Conservation (phyloP, 164 flowering plant genomes). For the Stephania cephalantha region DNA sequence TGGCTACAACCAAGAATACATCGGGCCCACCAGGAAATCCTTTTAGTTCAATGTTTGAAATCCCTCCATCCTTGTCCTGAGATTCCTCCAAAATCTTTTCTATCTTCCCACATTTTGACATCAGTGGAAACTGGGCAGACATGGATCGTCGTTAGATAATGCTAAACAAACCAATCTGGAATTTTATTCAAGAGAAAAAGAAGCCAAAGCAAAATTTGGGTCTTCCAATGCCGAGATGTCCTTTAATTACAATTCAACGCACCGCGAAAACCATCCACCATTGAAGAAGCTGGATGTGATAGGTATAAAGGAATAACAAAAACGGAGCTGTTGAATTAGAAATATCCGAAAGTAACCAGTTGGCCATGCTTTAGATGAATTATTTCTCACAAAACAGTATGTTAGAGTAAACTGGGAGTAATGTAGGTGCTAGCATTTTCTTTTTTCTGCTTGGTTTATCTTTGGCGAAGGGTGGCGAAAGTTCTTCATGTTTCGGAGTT, state of each 20-base stretch:
- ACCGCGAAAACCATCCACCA: neutral
- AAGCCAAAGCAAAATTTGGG: neutral
- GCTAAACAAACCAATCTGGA: neutral
- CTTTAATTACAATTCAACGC: neutral
- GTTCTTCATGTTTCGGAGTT: too few relatives aligned
- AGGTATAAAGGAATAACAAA: neutral
- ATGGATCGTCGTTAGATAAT: conserved; percentile 8
- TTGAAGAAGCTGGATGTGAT: neutral
- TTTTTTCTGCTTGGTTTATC: too few relatives aligned
- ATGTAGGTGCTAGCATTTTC: neutral
- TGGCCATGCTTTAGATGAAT: neutral
- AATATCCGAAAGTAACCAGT: neutral
- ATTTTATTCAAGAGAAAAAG: neutral
- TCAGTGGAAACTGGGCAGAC: conserved; percentile 71
- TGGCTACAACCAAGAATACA: conserved; percentile 53
- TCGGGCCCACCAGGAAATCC: conserved; percentile 85
- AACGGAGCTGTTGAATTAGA: neutral
- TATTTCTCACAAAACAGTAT: neutral
- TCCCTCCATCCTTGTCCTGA: conserved; percentile 20
- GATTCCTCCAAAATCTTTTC: conserved; percentile 44
- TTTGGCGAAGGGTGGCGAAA: too few relatives aligned
- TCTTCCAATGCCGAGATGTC: neutral
- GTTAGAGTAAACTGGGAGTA: neutral
- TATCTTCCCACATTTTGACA: conserved; percentile 72
- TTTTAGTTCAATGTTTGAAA: conserved; percentile 27